These are phyloP conservation scores for Gossypium arboreum DNA, from an alignment of 345 rosid genomes.

Conservation along the genomic window DNA sequence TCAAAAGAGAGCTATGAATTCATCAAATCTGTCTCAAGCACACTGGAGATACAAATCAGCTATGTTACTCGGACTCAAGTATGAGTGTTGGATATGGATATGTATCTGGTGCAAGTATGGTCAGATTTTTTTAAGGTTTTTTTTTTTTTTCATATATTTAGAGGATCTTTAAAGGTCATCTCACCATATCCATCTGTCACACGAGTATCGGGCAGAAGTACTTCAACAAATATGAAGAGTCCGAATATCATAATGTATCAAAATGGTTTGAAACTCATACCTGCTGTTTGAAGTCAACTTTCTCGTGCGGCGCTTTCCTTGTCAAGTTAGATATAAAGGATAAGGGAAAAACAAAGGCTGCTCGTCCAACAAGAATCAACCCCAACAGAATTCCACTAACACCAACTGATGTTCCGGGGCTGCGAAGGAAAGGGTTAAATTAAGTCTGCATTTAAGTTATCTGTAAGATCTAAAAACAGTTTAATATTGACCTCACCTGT, in stretches of 20 bases:
- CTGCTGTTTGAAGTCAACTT: constrained; percentile 59
- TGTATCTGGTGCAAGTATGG: no score
- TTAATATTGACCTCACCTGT: constrained; percentile 48
- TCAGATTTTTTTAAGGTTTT: no score
- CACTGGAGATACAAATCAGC: background rate
- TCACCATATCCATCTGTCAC: no score
- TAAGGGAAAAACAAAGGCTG: constrained; percentile 80
- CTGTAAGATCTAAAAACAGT: background rate
- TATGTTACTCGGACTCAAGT: background rate
- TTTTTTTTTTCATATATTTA: no score
- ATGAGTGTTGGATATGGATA: no score
- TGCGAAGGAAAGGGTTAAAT: constrained; percentile 26
- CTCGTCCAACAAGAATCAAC: constrained; percentile 75
- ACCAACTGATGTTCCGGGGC: constrained; percentile 73
- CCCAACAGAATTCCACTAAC: constrained; percentile 76
- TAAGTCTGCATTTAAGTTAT: background rate
- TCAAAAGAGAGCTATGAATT: constrained; percentile 6
- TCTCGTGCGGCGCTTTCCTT: constrained; percentile 49
- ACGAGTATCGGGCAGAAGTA: no score
- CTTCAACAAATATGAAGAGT: no score
- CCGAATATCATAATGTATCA: no score
- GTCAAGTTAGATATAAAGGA: constrained; percentile 85
- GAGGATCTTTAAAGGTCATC: no score
- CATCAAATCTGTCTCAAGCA: background rate
- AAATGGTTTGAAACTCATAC: constrained; percentile 31